Evolutionary conservation across 345 rosid genomes (phyloP), one percentile per base, ranked within the genome.

Genomic region (Erodium maritimum): DNA sequence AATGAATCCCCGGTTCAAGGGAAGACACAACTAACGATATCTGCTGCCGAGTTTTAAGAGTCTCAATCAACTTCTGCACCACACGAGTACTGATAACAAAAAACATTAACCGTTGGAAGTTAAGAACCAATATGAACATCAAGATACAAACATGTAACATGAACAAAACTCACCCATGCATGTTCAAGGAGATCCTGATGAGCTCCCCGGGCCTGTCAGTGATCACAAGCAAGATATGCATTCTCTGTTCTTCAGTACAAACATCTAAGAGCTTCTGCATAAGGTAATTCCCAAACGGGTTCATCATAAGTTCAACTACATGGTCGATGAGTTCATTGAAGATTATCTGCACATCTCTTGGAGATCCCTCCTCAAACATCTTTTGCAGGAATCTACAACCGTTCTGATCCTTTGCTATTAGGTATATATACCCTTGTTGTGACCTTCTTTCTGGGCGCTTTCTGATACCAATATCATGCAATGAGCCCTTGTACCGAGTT

Each of bases 341-440:
- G 57, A 85, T 85, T 69, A 66, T 78, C 58, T 79, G 84, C 17
- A 88, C 73, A 69, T 82, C 89, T 57, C 78, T 74, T 10, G 52
- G 56, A 46, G 75, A 75, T 29, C 77, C 85, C 75, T 81, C 91
- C 1, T 80, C 75, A 69, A 88, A 74, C 63, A 70, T 85, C 67
- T 72, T 78, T 72, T 88, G 91, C 64, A 88, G 58, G 71, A 79
- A 83, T 25, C 86, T 82, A 67, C 95, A 82, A 21, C 95, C 95
- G 45, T 82, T 75, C 61, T 88, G 95, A 60, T 84, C 95, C 65
- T 82, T 88, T 0, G 87, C 86, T 82, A 88, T 69, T 67, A 70
- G 75, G 57, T 52, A 57, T 18, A 57, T 56, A 19, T 54, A 25
- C 22, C 61, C 66, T 0, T 59, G 69, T 23, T 54, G 60, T 23